Percentiles rank a stretch among this genome's conserved stretches.
phyloP scores from a whole-genome alignment of 2,329 filamentous ascomycete genomes.

The Colletotrichum tropicicola region DNA sequence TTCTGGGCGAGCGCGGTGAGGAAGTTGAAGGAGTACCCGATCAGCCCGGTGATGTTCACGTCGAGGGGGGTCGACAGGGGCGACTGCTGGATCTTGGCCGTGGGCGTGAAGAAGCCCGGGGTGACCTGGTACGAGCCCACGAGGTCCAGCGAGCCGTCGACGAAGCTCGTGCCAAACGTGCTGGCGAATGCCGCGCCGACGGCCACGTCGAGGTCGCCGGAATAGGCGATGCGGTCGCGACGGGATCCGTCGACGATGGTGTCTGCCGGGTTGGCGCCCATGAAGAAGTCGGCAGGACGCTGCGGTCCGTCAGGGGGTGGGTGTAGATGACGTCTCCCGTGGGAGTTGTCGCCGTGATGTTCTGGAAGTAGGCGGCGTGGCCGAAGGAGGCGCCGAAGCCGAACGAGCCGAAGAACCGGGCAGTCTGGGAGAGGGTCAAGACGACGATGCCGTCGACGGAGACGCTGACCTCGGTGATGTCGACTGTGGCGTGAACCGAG shows the following conservation, averaged over 20 bases:
- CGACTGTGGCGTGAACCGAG: slow-evolving; percentile 24
- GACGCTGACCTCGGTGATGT: slow-evolving; percentile 33
- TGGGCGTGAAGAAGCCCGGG: slow-evolving; percentile 42
- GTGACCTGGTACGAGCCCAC: slow-evolving; percentile 39
- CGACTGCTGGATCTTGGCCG: slow-evolving; percentile 41
- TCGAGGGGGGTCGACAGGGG: slow-evolving; percentile 33
- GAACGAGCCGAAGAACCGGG: slow-evolving; percentile 39
- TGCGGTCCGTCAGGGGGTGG: slow-evolving; percentile 36
- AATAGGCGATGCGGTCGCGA: slow-evolving; percentile 43
- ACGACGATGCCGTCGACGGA: slow-evolving; percentile 32
- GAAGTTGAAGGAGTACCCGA: slow-evolving; percentile 45
- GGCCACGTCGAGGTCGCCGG: slow-evolving; percentile 42
- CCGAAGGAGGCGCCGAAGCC: slow-evolving; percentile 41
- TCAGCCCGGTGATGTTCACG: slow-evolving; percentile 40
- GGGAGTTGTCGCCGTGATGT: slow-evolving; percentile 27
- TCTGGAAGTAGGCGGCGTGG: slow-evolving; percentile 37
- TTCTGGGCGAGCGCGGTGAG: slow-evolving; percentile 39
- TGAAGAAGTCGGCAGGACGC: slow-evolving; percentile 43
- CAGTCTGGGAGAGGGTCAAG: slow-evolving; percentile 37
- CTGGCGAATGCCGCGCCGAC: slow-evolving; percentile 36
- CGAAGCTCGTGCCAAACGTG: slow-evolving; percentile 36
- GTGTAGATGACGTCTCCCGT: slow-evolving; percentile 34
- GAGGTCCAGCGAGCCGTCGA: slow-evolving; percentile 34
- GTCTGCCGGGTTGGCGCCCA: slow-evolving; percentile 42
- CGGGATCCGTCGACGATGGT: slow-evolving; percentile 46